Evolutionary conservation across 108 stramenopile genomes (phyloP).

Genomic region (Poteriospumella lacustris): DNA sequence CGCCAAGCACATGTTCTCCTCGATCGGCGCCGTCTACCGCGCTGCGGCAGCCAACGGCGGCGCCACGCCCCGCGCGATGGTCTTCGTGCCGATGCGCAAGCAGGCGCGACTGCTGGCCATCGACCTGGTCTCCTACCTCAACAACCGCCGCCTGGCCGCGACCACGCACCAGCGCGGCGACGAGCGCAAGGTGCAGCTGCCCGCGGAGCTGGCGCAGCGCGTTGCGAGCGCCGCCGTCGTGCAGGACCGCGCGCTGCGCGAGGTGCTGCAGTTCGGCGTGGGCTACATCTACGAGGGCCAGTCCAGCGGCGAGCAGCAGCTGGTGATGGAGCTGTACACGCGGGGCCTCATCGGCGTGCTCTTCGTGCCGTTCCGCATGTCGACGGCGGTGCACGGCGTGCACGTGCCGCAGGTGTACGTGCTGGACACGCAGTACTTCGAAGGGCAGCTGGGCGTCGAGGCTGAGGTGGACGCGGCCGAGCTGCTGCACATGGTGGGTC

Average conservation of each 20-base stretch:
- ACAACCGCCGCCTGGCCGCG: too few species aligned
- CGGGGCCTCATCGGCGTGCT: slow-evolving; percentile 65
- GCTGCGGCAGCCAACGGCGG: slow-evolving; percentile 22
- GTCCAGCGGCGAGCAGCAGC: slow-evolving; percentile 65
- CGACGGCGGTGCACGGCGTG: slow-evolving; percentile 67
- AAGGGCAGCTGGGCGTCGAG: too few species aligned
- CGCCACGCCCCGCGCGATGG: slow-evolving; percentile 65
- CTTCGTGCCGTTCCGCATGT: slow-evolving; percentile 75
- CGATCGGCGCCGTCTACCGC: slow-evolving; percentile 36
- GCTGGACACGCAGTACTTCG: slow-evolving; percentile 93
- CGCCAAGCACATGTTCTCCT: slow-evolving; percentile 89
- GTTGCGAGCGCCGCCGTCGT: too few species aligned
- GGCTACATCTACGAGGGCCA: slow-evolving; percentile 88
- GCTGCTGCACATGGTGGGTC: slow-evolving; percentile 89
- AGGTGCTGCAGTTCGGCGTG: slow-evolving; percentile 74
- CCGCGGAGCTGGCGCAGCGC: too few species aligned
- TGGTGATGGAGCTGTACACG: slow-evolving; percentile 64
- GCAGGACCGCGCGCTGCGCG: slow-evolving; percentile 78
- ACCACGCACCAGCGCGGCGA: too few species aligned
- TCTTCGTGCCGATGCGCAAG: slow-evolving; percentile 88
- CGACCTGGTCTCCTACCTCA: slow-evolving; percentile 85
- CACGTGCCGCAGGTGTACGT: slow-evolving; percentile 76
- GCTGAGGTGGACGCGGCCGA: too few species aligned
- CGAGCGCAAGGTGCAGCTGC: too few species aligned
- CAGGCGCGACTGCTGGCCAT: slow-evolving; percentile 96